phyloP scores from a whole-genome alignment of 2,329 filamentous ascomycete species.

The Blastomyces parvus region DNA sequence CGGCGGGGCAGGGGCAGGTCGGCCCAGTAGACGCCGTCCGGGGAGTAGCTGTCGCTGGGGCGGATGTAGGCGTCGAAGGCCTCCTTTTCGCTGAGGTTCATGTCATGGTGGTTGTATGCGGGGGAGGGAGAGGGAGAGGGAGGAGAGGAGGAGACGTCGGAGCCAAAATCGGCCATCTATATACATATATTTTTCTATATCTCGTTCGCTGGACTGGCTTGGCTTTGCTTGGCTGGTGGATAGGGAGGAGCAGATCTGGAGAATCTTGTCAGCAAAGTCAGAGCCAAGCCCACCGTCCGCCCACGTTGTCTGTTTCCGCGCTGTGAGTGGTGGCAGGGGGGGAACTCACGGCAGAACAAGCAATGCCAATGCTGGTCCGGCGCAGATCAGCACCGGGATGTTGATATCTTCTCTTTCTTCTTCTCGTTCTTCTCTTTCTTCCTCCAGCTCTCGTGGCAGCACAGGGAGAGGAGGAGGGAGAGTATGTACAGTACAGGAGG shows the following conservation, averaged over 20 bases:
- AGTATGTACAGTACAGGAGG: not conserved
- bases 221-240: no score
- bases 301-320: not conserved
- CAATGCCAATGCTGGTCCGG: not conserved
- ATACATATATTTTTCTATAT: no score
- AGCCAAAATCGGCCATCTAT: not conserved
- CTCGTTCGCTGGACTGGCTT: no score
- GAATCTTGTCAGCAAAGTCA: no score
- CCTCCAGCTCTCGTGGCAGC: not conserved
- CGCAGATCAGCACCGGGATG: not conserved
- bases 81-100: conserved; percentile 49
- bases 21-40: conserved; percentile 83
- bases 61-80: conserved; percentile 72
- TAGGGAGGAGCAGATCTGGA: no score
- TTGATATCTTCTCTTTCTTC: not conserved
- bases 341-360: not conserved
- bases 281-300: not conserved
- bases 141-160: not conserved
- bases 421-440: not conserved
- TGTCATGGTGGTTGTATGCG: conserved; percentile 35
- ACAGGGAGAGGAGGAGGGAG: not conserved
- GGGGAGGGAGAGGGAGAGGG: conserved; percentile 29
- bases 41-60: conserved; percentile 78
- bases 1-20: conserved; percentile 59
- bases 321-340: not conserved